Conservation (phyloP, 805 yeast genomes). For the Brettanomyces bruxellensis region DNA sequence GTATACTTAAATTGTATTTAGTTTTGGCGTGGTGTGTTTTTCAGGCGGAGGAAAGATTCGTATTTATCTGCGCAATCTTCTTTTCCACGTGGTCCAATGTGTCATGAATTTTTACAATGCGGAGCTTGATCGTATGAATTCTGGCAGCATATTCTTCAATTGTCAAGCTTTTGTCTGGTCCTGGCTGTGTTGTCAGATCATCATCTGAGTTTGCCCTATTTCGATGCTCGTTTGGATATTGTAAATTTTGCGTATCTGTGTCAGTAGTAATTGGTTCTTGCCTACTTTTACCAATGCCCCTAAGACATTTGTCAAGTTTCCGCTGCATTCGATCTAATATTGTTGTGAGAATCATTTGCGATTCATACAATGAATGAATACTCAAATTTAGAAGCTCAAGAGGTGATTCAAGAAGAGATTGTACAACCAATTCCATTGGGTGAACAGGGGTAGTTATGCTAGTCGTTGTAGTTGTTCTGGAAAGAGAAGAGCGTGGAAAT, state of each 20-base stretch:
- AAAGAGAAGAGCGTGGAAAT: not conserved
- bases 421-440: constrained; percentile 53
- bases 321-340: constrained; percentile 33
- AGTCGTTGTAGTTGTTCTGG: not conserved
- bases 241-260: too few relatives aligned
- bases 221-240: too few relatives aligned
- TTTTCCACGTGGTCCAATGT: constrained; percentile 30
- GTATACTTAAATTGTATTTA: not conserved
- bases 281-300: constrained; percentile 4
- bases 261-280: too few relatives aligned
- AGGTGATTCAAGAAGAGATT: constrained; percentile 44
- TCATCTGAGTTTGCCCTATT: too few relatives aligned
- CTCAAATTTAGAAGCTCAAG: constrained; percentile 42
- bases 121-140: constrained; percentile 15
- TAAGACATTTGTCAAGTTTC: constrained; percentile 18
- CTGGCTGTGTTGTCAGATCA: not conserved
- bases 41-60: not conserved
- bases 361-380: constrained; percentile 44
- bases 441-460: constrained; percentile 31
- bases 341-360: constrained; percentile 45
- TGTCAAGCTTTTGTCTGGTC: not conserved
- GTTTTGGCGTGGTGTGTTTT: not conserved
- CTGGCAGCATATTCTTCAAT: constrained; percentile 16
- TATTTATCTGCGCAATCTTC: constrained; percentile 19
- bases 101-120: constrained; percentile 14